Evolutionary conservation across 202 grass and related monocot species (phyloP), one percentile per base, ranked within the genome.

Genomic region (Zizania palustris): DNA sequence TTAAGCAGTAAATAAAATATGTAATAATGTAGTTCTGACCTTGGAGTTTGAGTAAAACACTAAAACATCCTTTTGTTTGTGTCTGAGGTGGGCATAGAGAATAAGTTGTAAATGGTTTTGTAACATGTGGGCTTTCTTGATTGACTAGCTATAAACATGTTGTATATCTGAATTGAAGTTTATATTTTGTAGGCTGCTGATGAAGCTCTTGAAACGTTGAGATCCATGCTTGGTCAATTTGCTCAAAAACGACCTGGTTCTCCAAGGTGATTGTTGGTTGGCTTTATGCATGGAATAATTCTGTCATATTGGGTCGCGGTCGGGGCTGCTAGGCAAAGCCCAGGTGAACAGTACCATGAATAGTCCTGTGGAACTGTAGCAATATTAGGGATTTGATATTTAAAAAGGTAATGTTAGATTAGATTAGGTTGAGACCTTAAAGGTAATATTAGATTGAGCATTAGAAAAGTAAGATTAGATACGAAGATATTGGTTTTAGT

Each of bases 161-260:
- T 44, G 60, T 44, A 12, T 61, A 37, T 55, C 53, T 36, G 39
- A 62, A 21, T 64, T 80, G 44, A 80, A 15, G 74, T 69, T 66
- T 77, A 48, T 40, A 45, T 82, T 74, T 66, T 86, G 72, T 71
- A 98, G 95, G 95, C 91, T 49, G 95, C 95, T 84, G 91, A 90
- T 74, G 91, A 94, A 63, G 95, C 95, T 54, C 91, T 94, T 83
- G 85, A 69, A 90, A 88, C 85, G 70, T 85, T 97, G 89, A 94
- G 88, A 73, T 92, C 89, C 67, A 92, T 90, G 91, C 87, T 88
- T 34, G 91, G 89, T 69, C 94, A 92, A 90, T 74, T 90, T 73
- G 38, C 84, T 80, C 85, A 89, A 33, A 97, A 92, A 72, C 76
- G 79, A 62, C 77, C 91, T 63, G 79, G 73, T 83, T 93, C 94